Base-by-base conservation (phyloP, 352 stramenopile genomes). In the Globisporangium splendens region DNA sequence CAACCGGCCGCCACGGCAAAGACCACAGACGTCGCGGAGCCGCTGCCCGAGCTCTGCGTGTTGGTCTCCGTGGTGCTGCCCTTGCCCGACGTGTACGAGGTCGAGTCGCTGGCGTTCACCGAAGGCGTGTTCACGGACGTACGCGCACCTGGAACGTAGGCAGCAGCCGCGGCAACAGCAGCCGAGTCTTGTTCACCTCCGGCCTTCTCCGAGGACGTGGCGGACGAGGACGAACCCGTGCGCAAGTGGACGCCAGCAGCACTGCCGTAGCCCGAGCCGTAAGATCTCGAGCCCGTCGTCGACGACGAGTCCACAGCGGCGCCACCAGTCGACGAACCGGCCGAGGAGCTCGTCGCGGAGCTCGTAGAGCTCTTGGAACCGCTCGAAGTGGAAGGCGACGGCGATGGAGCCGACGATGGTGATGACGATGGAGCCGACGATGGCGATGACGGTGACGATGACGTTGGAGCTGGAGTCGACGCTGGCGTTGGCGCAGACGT, bases 271-370 rank as follows among this genome's bases (percentile, higher is more conserved):
- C 28, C 10, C 28, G 28, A 35, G 28, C 28, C 28, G 28, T 35
- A 35, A 8, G 28, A 35, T 35, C 56, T 14, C 31, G 49, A 54
- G n/a, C 49, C 31, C 3, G 74, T 4, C 54, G 54, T 28, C 22
- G 42, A 8, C 50, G 46, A 61, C 17, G 20, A 48, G 28, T 35
- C 28, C 28, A 35, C 28, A 8, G 28, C 28, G 28, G 28, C 28
- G 28, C 28, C 10, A 35, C 28, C 28, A 35, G 28, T 35, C 3
- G 28, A 35, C 43, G 22, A 53, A 42, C 48, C 66, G 13, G 72
- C 71, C 20, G 74, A 75, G 48, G 83, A 87, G 61, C 72, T 70
- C 13, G 83, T 68, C 22, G 77, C 7, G 7, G 20, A 49, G 7
- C 28, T 41, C 39, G n/a, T 12, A 38, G 50, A 33, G 11, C 15